Base-by-base conservation (phyloP, 257 asterid genomes). In the Knoxia roxburghii region DNA sequence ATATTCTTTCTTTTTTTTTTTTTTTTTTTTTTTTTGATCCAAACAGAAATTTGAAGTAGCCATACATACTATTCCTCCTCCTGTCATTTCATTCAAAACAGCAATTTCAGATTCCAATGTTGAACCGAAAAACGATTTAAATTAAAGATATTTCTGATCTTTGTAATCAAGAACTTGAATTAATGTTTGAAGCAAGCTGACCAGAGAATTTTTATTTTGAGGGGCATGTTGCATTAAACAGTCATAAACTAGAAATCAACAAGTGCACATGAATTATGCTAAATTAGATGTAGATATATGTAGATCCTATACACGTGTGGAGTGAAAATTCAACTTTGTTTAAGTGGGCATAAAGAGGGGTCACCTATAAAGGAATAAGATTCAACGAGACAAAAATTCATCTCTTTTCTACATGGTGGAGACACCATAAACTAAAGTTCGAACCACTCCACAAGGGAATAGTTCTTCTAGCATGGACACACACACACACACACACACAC, bases 341-440 rank as follows among this genome's bases (percentile, higher is more conserved):
- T 33, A 52, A 79, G 78, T 79, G 82, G 82, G 70, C 69, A 30
- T n/a, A n/a, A n/a, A 64, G 77, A 70, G 10, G 61, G 77, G 77
- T 66, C 57, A 80, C 65, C 64, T 51, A 64, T 24, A 43, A 75
- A 77, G 68, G 86, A 81, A 77, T 70, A 77, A 64, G 75, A 70
- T 76, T 68, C 77, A 75, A 67, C 51, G 9, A 37, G 27, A 73
- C 46, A 71, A 5, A 27, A 15, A 51, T 43, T 35, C 7, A 33
- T 29, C 50, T 68, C 67, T 68, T 74, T 73, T 68, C 26, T 54
- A 57, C 70, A 70, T 68, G 78, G 82, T 80, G 82, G 82, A 33
- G 76, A 68, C 59, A 61, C 75, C 80, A 77, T 64, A 61, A 46
- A 68, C 51, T 43, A 76, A 80, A 77, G 65, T 30, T 61, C 32